Evolutionary conservation across 1,284 basidiomycete genomes (phyloP).

Genomic region (Ceratobasidium sp.): DNA sequence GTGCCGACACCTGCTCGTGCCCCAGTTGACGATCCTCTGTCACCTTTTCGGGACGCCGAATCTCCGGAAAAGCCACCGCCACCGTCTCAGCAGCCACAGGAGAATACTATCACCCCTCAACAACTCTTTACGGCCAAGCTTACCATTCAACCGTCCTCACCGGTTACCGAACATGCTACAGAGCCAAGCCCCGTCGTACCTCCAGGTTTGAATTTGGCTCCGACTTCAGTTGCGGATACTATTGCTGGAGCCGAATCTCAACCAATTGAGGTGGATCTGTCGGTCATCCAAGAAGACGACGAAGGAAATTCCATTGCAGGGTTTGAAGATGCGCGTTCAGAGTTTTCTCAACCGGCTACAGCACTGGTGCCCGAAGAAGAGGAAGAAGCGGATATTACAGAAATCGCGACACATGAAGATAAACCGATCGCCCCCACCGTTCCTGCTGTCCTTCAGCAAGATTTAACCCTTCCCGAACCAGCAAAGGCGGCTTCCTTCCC

Average conservation of each 20-base stretch:
- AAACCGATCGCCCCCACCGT: neutral
- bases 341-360: constrained; percentile 25
- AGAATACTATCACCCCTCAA: constrained; percentile 19
- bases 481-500: constrained; percentile 6
- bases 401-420: neutral
- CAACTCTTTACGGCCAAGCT: constrained; percentile 34
- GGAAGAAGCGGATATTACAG: constrained; percentile 22
- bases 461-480: neutral
- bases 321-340: constrained; percentile 38
- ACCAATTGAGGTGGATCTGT: constrained; percentile 29
- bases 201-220: constrained; percentile 41
- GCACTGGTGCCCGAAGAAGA: constrained; percentile 1
- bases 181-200: constrained; percentile 33
- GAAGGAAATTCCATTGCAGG: constrained; percentile 29
- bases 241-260: constrained; percentile 14
- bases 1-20: constrained; percentile 17
- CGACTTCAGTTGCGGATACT: constrained; percentile 19
- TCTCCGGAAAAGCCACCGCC: constrained; percentile 9
- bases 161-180: constrained; percentile 2
- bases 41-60: constrained; percentile 39
- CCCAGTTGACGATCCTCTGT: constrained; percentile 31
- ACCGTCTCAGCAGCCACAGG: constrained; percentile 8
- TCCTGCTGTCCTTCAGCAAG: constrained; percentile 1
- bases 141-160: constrained; percentile 20
- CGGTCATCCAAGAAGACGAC: constrained; percentile 41